These are phyloP conservation scores for Rhodotorula diobovata DNA, from an alignment of 768 basidiomycete genomes.

Conservation along the genomic window DNA sequence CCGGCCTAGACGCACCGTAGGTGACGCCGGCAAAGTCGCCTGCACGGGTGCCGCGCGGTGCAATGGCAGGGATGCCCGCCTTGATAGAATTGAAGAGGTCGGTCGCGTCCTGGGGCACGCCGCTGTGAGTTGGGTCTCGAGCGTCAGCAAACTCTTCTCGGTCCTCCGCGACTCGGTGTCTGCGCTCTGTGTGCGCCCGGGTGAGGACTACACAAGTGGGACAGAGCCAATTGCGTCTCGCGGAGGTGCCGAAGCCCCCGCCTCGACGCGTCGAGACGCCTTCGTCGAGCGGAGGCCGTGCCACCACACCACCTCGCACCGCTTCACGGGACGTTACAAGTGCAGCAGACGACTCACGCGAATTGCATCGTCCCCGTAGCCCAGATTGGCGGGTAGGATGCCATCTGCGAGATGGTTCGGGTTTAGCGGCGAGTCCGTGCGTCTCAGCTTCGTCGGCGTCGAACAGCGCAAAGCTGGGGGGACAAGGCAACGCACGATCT, in stretches of 20 bases:
- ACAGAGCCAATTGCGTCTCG: no score
- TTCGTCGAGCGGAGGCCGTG: no score
- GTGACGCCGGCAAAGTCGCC: slow-evolving; percentile 45
- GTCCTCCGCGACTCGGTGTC: neutral
- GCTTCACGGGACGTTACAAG: no score
- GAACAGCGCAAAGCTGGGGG: neutral
- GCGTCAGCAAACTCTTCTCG: no score
- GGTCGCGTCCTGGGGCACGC: slow-evolving; percentile 43
- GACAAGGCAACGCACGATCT: slow-evolving; percentile 13
- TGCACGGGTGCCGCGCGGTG: slow-evolving; percentile 44
- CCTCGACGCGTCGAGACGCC: neutral
- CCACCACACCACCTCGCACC: no score
- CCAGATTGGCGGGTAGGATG: slow-evolving; percentile 30
- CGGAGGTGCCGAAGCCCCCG: no score
- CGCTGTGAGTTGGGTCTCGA: slow-evolving; percentile 7
- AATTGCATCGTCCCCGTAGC: slow-evolving; percentile 12
- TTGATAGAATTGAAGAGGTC: slow-evolving; percentile 44
- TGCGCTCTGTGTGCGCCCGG: neutral
- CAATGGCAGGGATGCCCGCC: slow-evolving; percentile 42
- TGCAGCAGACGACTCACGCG: neutral
- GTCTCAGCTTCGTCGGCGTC: neutral
- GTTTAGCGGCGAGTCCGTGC: slow-evolving; percentile 4
- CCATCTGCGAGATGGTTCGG: neutral
- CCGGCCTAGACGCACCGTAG: neutral
- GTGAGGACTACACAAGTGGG: no score